Conservation (phyloP, 1,139 yeast genomes). For the Taphrina pruni region DNA sequence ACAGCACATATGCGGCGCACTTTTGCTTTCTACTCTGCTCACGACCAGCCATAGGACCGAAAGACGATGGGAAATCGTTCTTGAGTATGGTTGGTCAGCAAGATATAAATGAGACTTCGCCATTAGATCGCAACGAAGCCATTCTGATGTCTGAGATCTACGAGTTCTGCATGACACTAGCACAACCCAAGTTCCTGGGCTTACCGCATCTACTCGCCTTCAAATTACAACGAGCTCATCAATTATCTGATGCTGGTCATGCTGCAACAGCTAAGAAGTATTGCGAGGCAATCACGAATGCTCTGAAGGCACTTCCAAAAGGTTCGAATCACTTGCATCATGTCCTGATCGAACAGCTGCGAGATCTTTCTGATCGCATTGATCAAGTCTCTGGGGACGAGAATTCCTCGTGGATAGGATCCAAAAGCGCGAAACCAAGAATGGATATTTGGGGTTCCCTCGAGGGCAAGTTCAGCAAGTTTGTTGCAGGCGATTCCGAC, state of each 20-base stretch:
- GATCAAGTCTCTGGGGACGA: conserved; percentile 47
- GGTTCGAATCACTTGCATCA: conserved; percentile 51
- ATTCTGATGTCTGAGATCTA: conserved; percentile 71
- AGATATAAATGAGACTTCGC: conserved; percentile 42
- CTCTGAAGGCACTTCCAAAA: conserved; percentile 49
- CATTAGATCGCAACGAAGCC: conserved; percentile 54
- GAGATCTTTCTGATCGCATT: conserved; percentile 49
- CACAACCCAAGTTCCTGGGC: conserved; percentile 51
- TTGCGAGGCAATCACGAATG: conserved; percentile 61
- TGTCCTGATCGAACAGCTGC: conserved; percentile 53
- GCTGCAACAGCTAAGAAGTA: conserved; percentile 65
- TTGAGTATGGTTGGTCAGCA: conserved; percentile 50
- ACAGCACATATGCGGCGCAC: conserved; percentile 52
- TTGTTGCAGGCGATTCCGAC: conserved; percentile 77
- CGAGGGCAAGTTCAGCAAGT: conserved; percentile 77
- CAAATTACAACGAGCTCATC: conserved; percentile 67
- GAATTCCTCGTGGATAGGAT: conserved; percentile 65
- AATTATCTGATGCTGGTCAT: conserved; percentile 68
- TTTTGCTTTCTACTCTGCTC: conserved; percentile 45
- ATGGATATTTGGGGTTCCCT: conserved; percentile 87
- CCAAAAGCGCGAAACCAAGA: conserved; percentile 73
- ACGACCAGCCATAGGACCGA: conserved; percentile 39
- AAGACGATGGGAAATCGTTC: conserved; percentile 45
- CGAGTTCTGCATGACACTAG: conserved; percentile 59
- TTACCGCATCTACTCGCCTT: conserved; percentile 63